phyloP scores from a whole-genome alignment of 2,329 filamentous ascomycete species.

The Herpomyces periplanetae region DNA sequence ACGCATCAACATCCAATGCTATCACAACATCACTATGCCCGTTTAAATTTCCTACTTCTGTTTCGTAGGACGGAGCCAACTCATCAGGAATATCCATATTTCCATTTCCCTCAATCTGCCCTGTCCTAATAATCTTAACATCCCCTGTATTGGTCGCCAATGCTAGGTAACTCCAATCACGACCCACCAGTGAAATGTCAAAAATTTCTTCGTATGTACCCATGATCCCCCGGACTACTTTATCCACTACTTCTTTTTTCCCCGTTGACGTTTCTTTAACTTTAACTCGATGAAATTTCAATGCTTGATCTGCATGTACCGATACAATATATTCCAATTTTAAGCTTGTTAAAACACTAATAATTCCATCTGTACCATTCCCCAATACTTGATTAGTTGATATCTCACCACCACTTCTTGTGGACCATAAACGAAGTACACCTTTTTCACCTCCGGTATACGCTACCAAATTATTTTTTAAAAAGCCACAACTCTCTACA shows the following conservation, averaged over 20 bases:
- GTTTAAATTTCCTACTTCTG: conserved; percentile 46
- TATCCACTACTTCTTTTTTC: conserved; percentile 15
- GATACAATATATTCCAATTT: conserved; percentile 30
- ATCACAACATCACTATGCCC: conserved; percentile 90
- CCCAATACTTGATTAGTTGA: conserved; percentile 26
- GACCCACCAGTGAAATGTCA: conserved; percentile 50
- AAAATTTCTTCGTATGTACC: conserved; percentile 95
- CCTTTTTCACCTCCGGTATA: conserved; percentile 60
- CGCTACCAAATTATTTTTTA: conserved; percentile 25
- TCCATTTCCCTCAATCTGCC: conserved; percentile 6
- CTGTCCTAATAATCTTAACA: conserved; percentile 25
- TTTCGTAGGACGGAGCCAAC: conserved; percentile 32
- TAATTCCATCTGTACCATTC: conserved; percentile 21
- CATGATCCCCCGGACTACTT: conserved; percentile 35
- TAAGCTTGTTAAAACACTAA: conserved; percentile 24
- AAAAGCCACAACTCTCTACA: conserved; percentile 44
- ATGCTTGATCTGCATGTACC: conserved; percentile 55
- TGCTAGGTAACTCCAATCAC: conserved; percentile 41
- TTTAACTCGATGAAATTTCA: conserved; percentile 21
- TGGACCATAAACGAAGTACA: conserved; percentile 43
- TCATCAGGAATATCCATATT: conserved; percentile 5
- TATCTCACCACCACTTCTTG: conserved; percentile 32
- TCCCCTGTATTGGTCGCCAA: conserved; percentile 85
- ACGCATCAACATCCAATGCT: conserved; percentile 76
- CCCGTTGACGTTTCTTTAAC: conserved; percentile 7